Conservation (phyloP, 2,329 filamentous ascomycete species). For the Epichloe sp. region DNA sequence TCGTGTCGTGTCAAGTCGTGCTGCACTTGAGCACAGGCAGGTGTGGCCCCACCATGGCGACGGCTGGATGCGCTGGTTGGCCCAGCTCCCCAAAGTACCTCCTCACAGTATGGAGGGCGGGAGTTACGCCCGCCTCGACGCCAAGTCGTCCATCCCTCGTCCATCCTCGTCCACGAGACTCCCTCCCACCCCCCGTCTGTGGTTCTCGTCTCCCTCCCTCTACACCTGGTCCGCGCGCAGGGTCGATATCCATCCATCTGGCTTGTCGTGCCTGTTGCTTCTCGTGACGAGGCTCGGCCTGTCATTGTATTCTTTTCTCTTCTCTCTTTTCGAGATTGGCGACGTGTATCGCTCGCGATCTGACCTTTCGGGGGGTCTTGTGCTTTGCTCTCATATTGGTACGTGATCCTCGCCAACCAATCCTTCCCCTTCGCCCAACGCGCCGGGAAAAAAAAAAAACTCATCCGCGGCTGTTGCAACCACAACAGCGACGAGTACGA, state of each 20-base stretch:
- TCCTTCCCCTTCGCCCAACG: background rate
- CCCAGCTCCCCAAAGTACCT: background rate
- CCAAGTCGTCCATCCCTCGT: background rate
- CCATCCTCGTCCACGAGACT: background rate
- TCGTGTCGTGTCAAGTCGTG: no score
- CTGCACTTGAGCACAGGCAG: no score
- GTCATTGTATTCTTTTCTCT: background rate
- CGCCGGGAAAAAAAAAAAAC: background rate
- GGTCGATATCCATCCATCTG: constrained; percentile 5
- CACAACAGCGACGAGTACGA: background rate
- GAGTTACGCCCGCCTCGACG: background rate
- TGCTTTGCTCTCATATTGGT: background rate
- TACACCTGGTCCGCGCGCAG: constrained; percentile 6
- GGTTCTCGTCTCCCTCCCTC: constrained; percentile 4
- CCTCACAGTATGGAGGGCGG: background rate
- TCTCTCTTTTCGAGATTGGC: background rate
- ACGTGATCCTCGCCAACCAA: background rate
- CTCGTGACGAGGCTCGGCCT: constrained; percentile 1
- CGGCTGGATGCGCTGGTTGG: background rate
- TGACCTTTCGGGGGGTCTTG: background rate
- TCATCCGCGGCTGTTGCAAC: background rate
- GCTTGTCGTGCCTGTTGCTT: constrained; percentile 4
- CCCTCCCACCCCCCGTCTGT: constrained; percentile 5
- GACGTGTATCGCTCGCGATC: background rate
- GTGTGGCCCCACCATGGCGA: no score